phyloP scores from a whole-genome alignment of 495 filamentous ascomycete species.

The Xylaria telfairii region DNA sequence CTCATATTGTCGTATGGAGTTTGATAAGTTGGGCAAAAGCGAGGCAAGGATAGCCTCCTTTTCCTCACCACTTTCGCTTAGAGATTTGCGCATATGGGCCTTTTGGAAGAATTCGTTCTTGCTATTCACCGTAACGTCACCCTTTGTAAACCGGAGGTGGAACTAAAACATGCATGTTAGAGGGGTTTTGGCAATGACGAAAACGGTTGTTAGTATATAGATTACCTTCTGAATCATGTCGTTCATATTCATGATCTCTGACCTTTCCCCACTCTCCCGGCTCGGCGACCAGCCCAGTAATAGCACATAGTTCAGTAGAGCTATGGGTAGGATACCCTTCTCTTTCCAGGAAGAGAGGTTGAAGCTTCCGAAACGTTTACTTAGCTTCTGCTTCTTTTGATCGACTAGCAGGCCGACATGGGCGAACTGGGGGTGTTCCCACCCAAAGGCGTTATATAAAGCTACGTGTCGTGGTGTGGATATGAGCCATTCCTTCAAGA shows the following conservation, averaged over 20 bases:
- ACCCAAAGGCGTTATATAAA: conserved; percentile 87
- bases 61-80: not conserved
- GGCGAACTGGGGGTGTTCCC: conserved; percentile 81
- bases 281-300: conserved; percentile 86
- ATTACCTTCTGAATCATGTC: conserved; percentile 71
- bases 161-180: conserved; percentile 57
- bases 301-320: conserved; percentile 82
- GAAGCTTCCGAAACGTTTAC: conserved; percentile 80
- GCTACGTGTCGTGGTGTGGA: conserved; percentile 89
- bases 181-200: not conserved
- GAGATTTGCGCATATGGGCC: conserved; percentile 58
- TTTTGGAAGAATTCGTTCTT: conserved; percentile 85
- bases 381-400: conserved; percentile 77
- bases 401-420: conserved; percentile 90
- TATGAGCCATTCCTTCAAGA: conserved; percentile 82
- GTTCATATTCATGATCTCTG: conserved; percentile 72
- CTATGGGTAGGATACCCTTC: conserved; percentile 71
- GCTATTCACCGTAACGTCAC: conserved; percentile 82
- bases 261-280: conserved; percentile 46
- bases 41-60: conserved; percentile 8
- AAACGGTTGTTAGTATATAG: not conserved
- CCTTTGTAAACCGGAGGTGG: conserved; percentile 81
- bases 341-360: conserved; percentile 73
- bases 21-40: not conserved
- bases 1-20: not conserved